These are phyloP conservation scores for Podila horticola DNA, from an alignment of 192 early-diverging fungal species.

Conservation along the genomic window DNA sequence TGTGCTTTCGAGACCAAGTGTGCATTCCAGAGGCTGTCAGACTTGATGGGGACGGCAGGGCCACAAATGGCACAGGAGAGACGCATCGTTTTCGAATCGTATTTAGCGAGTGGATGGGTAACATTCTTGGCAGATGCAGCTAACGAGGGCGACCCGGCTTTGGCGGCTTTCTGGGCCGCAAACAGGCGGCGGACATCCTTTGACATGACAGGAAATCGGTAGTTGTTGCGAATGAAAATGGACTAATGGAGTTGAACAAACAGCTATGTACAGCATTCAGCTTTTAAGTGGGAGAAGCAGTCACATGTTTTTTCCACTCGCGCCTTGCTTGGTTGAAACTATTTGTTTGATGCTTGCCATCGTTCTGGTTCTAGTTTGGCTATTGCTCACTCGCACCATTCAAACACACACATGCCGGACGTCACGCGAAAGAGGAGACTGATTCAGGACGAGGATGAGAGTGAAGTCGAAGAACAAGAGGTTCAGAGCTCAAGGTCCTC, in stretches of 20 bases:
- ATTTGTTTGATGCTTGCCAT: too few species aligned
- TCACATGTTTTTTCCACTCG: neutral
- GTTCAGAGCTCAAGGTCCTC: neutral
- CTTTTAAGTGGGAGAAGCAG: neutral
- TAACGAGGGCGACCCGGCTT: conserved; percentile 15
- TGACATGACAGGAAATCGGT: conserved; percentile 15
- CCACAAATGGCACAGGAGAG: conserved; percentile 60
- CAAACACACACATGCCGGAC: neutral
- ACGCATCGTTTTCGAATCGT: conserved; percentile 54
- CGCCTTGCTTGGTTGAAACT: too few species aligned
- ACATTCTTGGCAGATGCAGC: conserved; percentile 36
- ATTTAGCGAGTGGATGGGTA: conserved; percentile 61
- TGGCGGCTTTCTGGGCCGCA: conserved; percentile 49
- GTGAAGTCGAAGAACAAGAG: conserved; percentile 4
- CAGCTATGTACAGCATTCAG: neutral
- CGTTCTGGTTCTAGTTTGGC: neutral
- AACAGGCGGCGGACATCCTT: conserved; percentile 51
- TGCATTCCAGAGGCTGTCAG: conserved; percentile 56
- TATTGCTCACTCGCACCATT: neutral
- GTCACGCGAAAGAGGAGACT: conserved; percentile 38
- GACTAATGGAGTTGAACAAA: neutral
- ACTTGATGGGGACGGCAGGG: conserved; percentile 42
- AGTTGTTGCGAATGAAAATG: too few species aligned
- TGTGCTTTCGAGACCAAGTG: conserved; percentile 57
- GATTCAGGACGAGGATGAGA: conserved; percentile 38